Percentiles rank a stretch among this genome's conserved stretches.
Evolutionary conservation across 805 yeast genomes (phyloP).

Genomic region (Saturnispora gosingensis): DNA sequence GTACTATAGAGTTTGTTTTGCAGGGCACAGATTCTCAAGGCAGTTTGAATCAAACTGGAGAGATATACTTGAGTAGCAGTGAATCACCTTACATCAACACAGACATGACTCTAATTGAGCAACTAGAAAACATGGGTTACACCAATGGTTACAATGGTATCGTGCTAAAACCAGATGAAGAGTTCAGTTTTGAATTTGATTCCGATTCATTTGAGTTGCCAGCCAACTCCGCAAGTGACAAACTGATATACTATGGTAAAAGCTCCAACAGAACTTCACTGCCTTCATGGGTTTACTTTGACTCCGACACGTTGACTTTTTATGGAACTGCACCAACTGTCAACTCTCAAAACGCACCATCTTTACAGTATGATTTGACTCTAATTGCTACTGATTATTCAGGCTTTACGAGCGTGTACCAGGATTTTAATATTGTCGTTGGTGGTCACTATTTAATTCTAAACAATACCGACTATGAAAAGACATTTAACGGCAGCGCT

Average conservation of each 20-base stretch:
- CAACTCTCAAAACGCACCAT: slow-evolving; percentile 83
- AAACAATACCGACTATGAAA: slow-evolving; percentile 35
- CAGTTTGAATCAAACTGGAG: slow-evolving; percentile 39
- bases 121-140: slow-evolving; percentile 54
- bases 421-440: slow-evolving; percentile 61
- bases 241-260: slow-evolving; percentile 69
- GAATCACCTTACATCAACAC: slow-evolving; percentile 44
- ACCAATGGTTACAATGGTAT: slow-evolving; percentile 72
- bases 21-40: slow-evolving; percentile 59
- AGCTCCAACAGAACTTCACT: slow-evolving; percentile 77
- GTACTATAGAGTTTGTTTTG: slow-evolving; percentile 44
- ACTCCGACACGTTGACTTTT: slow-evolving; percentile 52
- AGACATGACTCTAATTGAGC: slow-evolving; percentile 35
- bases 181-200: slow-evolving; percentile 58
- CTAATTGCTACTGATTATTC: slow-evolving; percentile 71
- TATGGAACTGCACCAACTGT: slow-evolving; percentile 84
- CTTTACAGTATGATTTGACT: slow-evolving; percentile 56
- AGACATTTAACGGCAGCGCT: slow-evolving; percentile 53
- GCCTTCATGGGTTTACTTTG: slow-evolving; percentile 83
- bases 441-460: slow-evolving; percentile 86
- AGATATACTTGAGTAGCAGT: slow-evolving; percentile 42
- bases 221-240: slow-evolving; percentile 35
- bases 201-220: slow-evolving; percentile 44
- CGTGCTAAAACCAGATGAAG: slow-evolving; percentile 60
- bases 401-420: slow-evolving; percentile 65